Evolutionary conservation across 176 grass and related monocot genomes (phyloP).

Genomic region (Avena atlantica): DNA sequence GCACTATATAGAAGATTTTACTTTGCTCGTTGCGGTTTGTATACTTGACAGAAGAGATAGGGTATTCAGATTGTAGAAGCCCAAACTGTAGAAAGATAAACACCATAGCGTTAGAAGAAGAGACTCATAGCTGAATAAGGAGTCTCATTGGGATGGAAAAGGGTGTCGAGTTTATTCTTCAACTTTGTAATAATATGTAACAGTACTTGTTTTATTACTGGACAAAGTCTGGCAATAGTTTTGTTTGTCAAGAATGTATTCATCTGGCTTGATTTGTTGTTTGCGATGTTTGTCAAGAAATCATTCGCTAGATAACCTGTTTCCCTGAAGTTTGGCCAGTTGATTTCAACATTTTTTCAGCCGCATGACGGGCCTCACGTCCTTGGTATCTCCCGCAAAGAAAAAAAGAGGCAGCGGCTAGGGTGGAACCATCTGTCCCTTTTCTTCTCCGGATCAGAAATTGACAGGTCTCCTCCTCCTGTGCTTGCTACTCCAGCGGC

Average conservation of each 20-base stretch:
- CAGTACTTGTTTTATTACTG: slow-evolving; percentile 28
- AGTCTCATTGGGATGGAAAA: slow-evolving; percentile 32
- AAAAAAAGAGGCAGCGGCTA: no score
- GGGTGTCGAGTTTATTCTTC: slow-evolving; percentile 20
- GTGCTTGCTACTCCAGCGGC: no score
- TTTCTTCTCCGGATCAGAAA: no score
- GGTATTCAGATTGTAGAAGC: slow-evolving; percentile 47
- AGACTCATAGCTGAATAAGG: slow-evolving; percentile 57
- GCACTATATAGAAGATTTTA: slow-evolving; percentile 43
- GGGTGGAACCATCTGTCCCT: no score
- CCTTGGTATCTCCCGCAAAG: no score
- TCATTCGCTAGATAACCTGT: no score
- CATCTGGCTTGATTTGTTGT: background rate
- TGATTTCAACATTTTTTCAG: no score
- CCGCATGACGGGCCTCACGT: no score
- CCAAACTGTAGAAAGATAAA: slow-evolving; percentile 49
- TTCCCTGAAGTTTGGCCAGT: no score
- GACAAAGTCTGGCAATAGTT: slow-evolving; percentile 36
- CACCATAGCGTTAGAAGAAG: slow-evolving; percentile 49
- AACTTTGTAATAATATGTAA: slow-evolving; percentile 39
- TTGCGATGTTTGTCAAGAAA: background rate
- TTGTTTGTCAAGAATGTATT: slow-evolving; percentile 25
- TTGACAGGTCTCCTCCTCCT: no score
- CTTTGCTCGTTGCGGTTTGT: slow-evolving; percentile 51
- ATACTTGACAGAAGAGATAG: slow-evolving; percentile 36